phyloP scores from a whole-genome alignment of 2,329 filamentous ascomycete genomes.

The Fusarium sp. region DNA sequence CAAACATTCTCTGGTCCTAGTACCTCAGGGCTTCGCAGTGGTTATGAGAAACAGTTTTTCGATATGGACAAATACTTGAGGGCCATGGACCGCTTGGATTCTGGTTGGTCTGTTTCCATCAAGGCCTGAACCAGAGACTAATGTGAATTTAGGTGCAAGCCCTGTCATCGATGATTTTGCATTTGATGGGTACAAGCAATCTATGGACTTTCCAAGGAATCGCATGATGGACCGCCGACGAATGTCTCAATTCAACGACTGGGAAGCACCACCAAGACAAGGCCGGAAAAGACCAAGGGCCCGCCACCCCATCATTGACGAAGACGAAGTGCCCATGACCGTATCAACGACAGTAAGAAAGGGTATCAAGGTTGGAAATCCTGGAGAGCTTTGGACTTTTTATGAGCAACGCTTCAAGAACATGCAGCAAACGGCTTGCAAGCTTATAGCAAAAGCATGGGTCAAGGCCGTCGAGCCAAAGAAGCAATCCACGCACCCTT shows the following conservation, averaged over 20 bases:
- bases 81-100: slow-evolving; percentile 54
- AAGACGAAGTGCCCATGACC: slow-evolving; percentile 57
- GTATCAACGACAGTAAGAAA: slow-evolving; percentile 55
- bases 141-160: slow-evolving; percentile 47
- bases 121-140: slow-evolving; percentile 6
- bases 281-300: slow-evolving; percentile 50
- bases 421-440: slow-evolving; percentile 78
- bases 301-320: slow-evolving; percentile 55
- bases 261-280: slow-evolving; percentile 49
- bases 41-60: slow-evolving; percentile 61
- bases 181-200: slow-evolving; percentile 47
- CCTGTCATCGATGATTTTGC: slow-evolving; percentile 51
- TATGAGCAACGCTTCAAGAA: slow-evolving; percentile 73
- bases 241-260: slow-evolving; percentile 50
- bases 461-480: slow-evolving; percentile 81
- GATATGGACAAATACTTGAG: slow-evolving; percentile 57
- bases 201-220: slow-evolving; percentile 44
- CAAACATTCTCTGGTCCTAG: slow-evolving; percentile 61
- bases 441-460: slow-evolving; percentile 80
- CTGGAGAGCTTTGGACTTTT: slow-evolving; percentile 67
- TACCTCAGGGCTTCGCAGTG: slow-evolving; percentile 51
- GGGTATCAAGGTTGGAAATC: slow-evolving; percentile 66
- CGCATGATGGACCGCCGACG: slow-evolving; percentile 50
- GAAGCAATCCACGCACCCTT: slow-evolving; percentile 81
- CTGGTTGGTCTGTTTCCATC: slow-evolving; percentile 51